Evolutionary conservation across 495 filamentous ascomycete species (phyloP), one percentile per base, ranked within the genome.

Genomic region (Aspergillus kassunensis): DNA sequence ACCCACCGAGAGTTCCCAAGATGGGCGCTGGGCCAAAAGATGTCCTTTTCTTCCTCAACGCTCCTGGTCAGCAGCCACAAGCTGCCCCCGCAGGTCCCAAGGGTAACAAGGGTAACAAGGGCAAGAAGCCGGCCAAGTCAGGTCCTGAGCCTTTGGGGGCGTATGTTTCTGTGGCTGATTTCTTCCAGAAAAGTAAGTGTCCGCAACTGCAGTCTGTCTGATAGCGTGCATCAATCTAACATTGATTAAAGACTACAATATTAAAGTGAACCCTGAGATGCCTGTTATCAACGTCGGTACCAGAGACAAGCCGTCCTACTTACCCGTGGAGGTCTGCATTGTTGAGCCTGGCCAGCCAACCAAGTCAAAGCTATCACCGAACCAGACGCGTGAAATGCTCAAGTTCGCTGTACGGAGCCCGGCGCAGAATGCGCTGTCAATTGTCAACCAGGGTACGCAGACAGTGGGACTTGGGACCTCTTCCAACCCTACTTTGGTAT

Each of bases 221-320:
- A 24, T 27, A 15, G 19, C 1, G 19, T 6, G 27, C 12, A 19
- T 20, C 31, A 12, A 39, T 18, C 47, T 53, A 48, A 40, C 39
- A 11, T 10, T 49, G 27, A 31, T 18, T 9, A 4, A 37, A 78
- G 74, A 71, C 19, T 78, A 81, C 62, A 62, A 72, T 3, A 70
- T 78, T 3, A 60, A 54, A 2, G 35, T 75, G 2, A 47, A 70
- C 16, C 68, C 71, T 0, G 54, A 62, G 0, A 51, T 79, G 6
- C 88, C 89, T 0, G 75, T 92, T 4, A 67, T 96, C 50, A 91
- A 95, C 59, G 74, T 86, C 11, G 88, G 88, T 5, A 82, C 65
- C 15, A 60, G 45, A 1, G 63, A 71, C 0, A 77, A 74, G 19
- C 85, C 89, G 0, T 71, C 70, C 18, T 92, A 86, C 55, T 58